Base-by-base conservation (phyloP, 208 protist genomes). In the Trichomonas tenax region DNA sequence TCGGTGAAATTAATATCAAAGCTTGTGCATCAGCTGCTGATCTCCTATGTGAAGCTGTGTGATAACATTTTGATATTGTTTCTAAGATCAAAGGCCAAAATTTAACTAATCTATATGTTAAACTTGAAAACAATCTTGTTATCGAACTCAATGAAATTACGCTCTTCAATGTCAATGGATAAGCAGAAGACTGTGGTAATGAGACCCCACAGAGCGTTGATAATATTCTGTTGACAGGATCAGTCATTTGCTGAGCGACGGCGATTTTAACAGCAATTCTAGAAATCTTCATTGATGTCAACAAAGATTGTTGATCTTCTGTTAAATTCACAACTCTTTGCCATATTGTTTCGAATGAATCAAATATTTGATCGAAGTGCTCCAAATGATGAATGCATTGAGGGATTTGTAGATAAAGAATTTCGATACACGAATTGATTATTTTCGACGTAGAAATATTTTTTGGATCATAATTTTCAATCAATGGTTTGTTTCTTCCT, bases 61-160 rank as follows among this genome's bases (percentile, higher is more conserved):
- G 86, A 58, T 93, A 36, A 36, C 86, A 93, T 51, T 51, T 51
- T 0, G 86, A 93, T 4, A 93, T 51, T 21, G 86, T 93, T 38
- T 93, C 86, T 11, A 93, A 58, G 38, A 93, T 48, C 17, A 93
- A 51, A 11, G 86, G 86, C 86, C 86, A 93, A 58, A 93, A 93
- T 15, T 10, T 93, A 34, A 34, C 6, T 31, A 93, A 2, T 34
- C 44, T 8, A 38, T 14, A 17, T 51, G 15, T 51, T 15, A 51
- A 34, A 26, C 3, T 9, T 34, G 36, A 8, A 9, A 51, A 38
- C 38, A 93, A 38, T 51, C 86, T 23, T 38, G n/a, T 93, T 8
- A 93, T 58, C 21, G 40, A 93, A 51, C 44, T 34, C 36, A 93
- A 36, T 17, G 86, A 41, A 26, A 93, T 93, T 14, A 93, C 40